These are phyloP conservation scores for Erodium trifolium DNA, from an alignment of 441 rosid genomes.

Conservation along the genomic window DNA sequence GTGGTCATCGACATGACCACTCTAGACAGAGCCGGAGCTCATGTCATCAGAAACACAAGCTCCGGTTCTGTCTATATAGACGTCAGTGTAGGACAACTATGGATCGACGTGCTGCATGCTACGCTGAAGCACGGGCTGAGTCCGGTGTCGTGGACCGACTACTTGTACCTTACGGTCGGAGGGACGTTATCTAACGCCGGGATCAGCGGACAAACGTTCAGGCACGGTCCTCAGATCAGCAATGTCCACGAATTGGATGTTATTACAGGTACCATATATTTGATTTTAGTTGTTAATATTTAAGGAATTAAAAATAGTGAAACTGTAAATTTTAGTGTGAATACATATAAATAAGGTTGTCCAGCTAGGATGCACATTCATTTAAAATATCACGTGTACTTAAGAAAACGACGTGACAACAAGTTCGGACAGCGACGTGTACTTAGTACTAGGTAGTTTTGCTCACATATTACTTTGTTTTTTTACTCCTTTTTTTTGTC, in stretches of 20 bases:
- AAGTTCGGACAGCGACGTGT: too few relatives aligned
- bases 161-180: conserved; percentile 71
- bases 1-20: conserved; percentile 65
- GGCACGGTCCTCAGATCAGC: conserved; percentile 31
- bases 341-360: too few relatives aligned
- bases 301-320: too few relatives aligned
- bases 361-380: too few relatives aligned
- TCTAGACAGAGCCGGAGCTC: conserved; percentile 29
- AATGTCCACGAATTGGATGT: conserved; percentile 79
- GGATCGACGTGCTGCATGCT: conserved; percentile 65
- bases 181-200: conserved; percentile 95
- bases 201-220: conserved; percentile 64
- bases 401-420: too few relatives aligned
- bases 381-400: too few relatives aligned
- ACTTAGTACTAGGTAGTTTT: too few relatives aligned
- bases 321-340: too few relatives aligned
- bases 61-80: conserved; percentile 44
- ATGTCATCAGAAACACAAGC: background rate
- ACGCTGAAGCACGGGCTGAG: conserved; percentile 48
- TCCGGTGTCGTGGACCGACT: conserved; percentile 81
- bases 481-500: too few relatives aligned
- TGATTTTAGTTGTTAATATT: too few relatives aligned
- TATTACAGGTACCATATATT: conserved; percentile 48
- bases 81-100: conserved; percentile 68
- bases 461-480: too few relatives aligned